Percentiles rank a stretch among this genome's conserved stretches.
Conservation (phyloP, 345 rosid genomes). For the Bruguiera sexangula region DNA sequence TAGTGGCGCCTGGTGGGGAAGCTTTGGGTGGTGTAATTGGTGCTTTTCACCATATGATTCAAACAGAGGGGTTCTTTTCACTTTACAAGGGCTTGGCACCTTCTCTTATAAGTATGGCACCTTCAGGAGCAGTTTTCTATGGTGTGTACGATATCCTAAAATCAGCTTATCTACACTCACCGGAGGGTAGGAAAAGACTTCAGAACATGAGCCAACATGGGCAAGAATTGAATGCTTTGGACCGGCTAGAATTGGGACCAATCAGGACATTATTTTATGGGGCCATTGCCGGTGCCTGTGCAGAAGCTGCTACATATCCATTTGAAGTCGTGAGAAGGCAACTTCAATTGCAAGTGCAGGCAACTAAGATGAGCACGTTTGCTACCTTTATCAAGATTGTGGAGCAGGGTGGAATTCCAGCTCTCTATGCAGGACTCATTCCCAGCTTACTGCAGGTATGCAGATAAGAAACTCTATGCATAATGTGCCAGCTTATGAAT, state of each 20-base stretch:
- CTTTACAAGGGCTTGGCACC: conserved; percentile 71
- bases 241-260: conserved; percentile 76
- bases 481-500: neutral
- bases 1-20: conserved; percentile 77
- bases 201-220: conserved; percentile 50
- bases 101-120: conserved; percentile 70
- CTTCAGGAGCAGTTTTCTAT: conserved; percentile 71
- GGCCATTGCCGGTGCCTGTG: conserved; percentile 75
- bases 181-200: conserved; percentile 59
- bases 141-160: conserved; percentile 67
- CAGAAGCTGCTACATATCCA: conserved; percentile 72
- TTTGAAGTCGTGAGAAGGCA: conserved; percentile 76
- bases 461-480: neutral
- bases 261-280: conserved; percentile 61
- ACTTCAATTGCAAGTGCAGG: conserved; percentile 63
- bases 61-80: conserved; percentile 69
- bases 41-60: conserved; percentile 56
- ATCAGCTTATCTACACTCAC: conserved; percentile 61
- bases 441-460: conserved; percentile 75
- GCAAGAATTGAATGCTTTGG: conserved; percentile 57
- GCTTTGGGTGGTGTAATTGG: conserved; percentile 69
- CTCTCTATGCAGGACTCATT: conserved; percentile 64
- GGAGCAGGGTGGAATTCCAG: conserved; percentile 66
- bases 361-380: conserved; percentile 52
- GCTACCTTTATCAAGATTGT: conserved; percentile 54